These are phyloP conservation scores for Kwoniella heveanensis DNA, from an alignment of 768 basidiomycete genomes.

Conservation along the genomic window DNA sequence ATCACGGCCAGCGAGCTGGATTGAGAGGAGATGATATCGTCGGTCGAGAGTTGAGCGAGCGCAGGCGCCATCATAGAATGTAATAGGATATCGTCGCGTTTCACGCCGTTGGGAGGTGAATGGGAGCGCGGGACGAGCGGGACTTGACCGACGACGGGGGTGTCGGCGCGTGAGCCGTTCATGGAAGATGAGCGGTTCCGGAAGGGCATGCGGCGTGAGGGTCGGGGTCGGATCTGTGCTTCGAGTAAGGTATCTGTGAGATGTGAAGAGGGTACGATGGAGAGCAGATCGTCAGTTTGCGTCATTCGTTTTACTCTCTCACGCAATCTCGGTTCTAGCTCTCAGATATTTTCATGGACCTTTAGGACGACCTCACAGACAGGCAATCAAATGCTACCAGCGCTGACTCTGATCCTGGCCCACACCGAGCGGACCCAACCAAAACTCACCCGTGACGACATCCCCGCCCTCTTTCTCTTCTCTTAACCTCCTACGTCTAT, in stretches of 20 bases:
- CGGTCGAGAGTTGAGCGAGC: slow-evolving; percentile 39
- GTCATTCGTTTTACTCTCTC: too few species aligned
- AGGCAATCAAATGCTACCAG: too few species aligned
- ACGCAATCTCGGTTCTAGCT: too few species aligned
- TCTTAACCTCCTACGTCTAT: slow-evolving; percentile 56
- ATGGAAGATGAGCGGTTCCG: slow-evolving; percentile 24
- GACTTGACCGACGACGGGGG: slow-evolving; percentile 9
- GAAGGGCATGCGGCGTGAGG: slow-evolving; percentile 39
- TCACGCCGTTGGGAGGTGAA: slow-evolving; percentile 14
- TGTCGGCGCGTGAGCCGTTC: slow-evolving; percentile 20
- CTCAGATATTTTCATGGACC: too few species aligned
- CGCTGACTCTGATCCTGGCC: too few species aligned
- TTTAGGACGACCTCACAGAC: too few species aligned
- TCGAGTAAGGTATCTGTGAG: slow-evolving; percentile 44
- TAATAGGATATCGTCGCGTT: slow-evolving; percentile 38
- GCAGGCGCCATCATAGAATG: slow-evolving; percentile 41
- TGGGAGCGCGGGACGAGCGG: background rate
- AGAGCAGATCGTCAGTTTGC: too few species aligned
- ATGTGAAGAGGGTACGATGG: too few species aligned
- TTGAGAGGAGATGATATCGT: slow-evolving; percentile 51
- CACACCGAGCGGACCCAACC: too few species aligned
- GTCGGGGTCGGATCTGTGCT: slow-evolving; percentile 44
- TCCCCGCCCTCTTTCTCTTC: slow-evolving; percentile 60
- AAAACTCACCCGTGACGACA: slow-evolving; percentile 56
- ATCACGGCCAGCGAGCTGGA: slow-evolving; percentile 43